Evolutionary conservation across 345 rosid species (phyloP), one percentile per base, ranked within the genome.

Genomic region (Litchi chinensis): DNA sequence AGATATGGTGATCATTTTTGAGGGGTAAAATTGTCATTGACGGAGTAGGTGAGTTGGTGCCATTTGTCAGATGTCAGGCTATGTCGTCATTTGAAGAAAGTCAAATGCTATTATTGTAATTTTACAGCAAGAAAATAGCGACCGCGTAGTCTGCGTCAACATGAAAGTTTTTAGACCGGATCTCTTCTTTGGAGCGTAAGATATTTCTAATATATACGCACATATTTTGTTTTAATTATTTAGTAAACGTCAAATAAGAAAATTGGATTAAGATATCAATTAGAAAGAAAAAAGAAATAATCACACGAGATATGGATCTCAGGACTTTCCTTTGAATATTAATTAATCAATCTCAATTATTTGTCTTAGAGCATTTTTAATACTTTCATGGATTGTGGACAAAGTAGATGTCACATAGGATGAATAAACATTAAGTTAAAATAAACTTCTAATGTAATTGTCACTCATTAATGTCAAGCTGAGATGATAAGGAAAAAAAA

Each of bases 91-190:
- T 18, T 19, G 22, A 9, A 1, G 28, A 72, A 71, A 71, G 85
- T 81, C 86, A 83, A 81, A 62, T 80, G 81, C 63, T 43, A 26
- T 32, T 81, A 26, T 64, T 40, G 80, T 76, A 68, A 70, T 78
- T 67, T 71, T 1, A 5, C 0, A 0, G 56, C 8, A 46, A 9
- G 46, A 64, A 63, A 54, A 24, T 10, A 46, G n/a, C 10, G 68
- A 19, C 76, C 54, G 72, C 76, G 79, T 74, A 56, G 7, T 28
- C 65, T 6, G 22, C 39, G 56, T 16, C 69, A 66, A 75, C 70
- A 52, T 40, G 39, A 77, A 77, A n/a, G 67, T 24, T 62, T 48
- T 39, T 26, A 43, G 83, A 77, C 68, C 11, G 9, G 22, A 68
- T 26, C 72, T 32, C 56, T 19, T 16, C 32, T 48, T 65, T 65